Base-by-base conservation (phyloP, 176 grass and related monocot genomes). In the Bromus sterilis region DNA sequence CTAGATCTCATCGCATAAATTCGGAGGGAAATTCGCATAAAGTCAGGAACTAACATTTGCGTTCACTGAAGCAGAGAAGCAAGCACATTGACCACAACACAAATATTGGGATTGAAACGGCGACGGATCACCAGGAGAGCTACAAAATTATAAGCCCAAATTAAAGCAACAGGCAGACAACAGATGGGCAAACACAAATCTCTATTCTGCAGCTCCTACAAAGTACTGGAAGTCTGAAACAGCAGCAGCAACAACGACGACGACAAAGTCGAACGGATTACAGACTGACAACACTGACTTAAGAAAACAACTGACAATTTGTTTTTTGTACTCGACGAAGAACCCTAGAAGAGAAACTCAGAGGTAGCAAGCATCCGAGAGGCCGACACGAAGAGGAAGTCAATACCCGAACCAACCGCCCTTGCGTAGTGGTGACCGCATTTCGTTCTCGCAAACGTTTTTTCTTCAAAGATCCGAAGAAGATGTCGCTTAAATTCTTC, bases 351-450 rank as follows among this genome's bases (percentile, higher is more conserved):
- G 4, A 53, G 48, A 9, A 89, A 60, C 56, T 32, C 72, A 60
- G 16, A 39, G 65, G 76, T 60, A 74, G 76, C 69, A 86, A 86
- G 80, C 84, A 87, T 78, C 78, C 73, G 65, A 82, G 81, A 87
- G 79, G 67, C 82, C 51, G 49, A 86, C 80, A 81, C 12, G 37
- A 41, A 86, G 83, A 87, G 78, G 70, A 98, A 98, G 95, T 98
- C 95, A 98, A 98, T 98, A 85, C 92, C 93, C 95, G 95, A 98
- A 98, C 95, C 95, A 93, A 87, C 90, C 39, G 71, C 90, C 95
- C 88, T 95, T 93, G 95, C 92, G 56, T 89, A 87, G 88, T 91
- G 92, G 92, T 94, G 90, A 59, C 83, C 80, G 2, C 82, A 70
- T 76, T 59, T 79, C 25, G 25, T 55, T 31, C 43, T 42, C 4